Evolutionary conservation across 192 early-diverging fungal species (phyloP).

Genomic region (Coemansia sp.): DNA sequence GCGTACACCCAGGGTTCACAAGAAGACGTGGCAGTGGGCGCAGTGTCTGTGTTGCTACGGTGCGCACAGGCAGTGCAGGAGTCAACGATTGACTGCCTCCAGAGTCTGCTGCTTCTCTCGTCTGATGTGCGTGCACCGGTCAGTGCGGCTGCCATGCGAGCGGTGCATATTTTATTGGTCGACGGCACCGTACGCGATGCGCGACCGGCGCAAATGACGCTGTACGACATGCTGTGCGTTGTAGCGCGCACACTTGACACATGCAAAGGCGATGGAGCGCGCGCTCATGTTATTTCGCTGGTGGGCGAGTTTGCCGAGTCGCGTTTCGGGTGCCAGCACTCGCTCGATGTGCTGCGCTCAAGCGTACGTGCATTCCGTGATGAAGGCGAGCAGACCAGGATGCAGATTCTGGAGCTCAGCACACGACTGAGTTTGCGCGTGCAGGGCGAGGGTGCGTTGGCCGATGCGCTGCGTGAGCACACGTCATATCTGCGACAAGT

Average conservation of each 20-base stretch:
- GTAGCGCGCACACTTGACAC: constrained; percentile 23
- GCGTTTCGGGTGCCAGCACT: constrained; percentile 59
- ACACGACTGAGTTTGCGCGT: constrained; percentile 28
- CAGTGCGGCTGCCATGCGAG: constrained; percentile 25
- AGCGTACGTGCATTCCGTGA: constrained; percentile 59
- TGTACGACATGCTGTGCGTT: constrained; percentile 50
- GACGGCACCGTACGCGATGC: constrained; percentile 48
- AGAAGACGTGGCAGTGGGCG: constrained; percentile 30
- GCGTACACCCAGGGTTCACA: constrained; percentile 35
- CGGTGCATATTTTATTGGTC: constrained; percentile 31
- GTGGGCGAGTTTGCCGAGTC: constrained; percentile 74
- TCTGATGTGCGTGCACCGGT: constrained; percentile 26
- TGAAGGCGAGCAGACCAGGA: constrained; percentile 70
- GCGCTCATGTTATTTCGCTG: constrained; percentile 84
- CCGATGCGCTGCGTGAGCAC: constrained; percentile 9
- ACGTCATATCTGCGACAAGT: constrained; percentile 34
- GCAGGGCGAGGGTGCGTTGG: constrained; percentile 6
- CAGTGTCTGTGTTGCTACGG: constrained; percentile 31
- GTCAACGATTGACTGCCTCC: constrained; percentile 49
- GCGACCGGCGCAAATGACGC: constrained; percentile 31
- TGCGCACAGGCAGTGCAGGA: constrained; percentile 51
- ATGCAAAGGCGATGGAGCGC: constrained; percentile 54
- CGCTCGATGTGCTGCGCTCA: constrained; percentile 79
- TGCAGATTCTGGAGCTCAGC: constrained; percentile 80
- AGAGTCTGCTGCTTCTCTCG: constrained; percentile 31